Conservation (phyloP, 176 grass and related monocot genomes). For the Puccinellia tenuiflora region DNA sequence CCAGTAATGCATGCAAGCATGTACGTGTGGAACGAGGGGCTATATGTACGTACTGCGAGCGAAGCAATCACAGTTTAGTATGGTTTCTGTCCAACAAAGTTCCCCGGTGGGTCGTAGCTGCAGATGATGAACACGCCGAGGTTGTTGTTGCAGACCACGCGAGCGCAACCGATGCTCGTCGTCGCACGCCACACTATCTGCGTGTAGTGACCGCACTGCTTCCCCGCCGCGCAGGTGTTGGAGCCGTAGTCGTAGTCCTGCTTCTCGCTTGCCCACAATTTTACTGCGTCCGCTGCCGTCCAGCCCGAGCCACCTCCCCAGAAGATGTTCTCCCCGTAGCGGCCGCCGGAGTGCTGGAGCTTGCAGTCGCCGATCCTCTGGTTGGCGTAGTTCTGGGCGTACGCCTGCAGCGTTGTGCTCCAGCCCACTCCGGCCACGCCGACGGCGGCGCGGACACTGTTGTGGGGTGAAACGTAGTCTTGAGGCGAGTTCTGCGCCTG, state of each 20-base stretch:
- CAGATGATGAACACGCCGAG: neutral
- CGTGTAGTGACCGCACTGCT: conserved; percentile 45
- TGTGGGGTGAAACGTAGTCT: conserved; percentile 6
- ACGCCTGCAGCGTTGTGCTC: conserved; percentile 17
- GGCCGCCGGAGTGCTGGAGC: conserved; percentile 23
- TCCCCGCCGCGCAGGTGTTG: conserved; percentile 11
- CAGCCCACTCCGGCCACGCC: conserved; percentile 24
- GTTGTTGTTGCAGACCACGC: neutral
- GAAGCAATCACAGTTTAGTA: neutral
- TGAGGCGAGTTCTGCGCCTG: neutral
- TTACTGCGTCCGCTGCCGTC: conserved; percentile 27
- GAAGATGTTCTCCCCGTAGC: conserved; percentile 45
- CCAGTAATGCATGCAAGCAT: neutral
- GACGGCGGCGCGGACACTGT: conserved; percentile 13
- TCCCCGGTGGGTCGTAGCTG: neutral
- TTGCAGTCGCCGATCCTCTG: conserved; percentile 26
- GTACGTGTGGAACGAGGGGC: neutral
- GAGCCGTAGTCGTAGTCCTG: conserved; percentile 19
- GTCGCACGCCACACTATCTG: conserved; percentile 32
- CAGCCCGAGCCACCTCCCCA: neutral
- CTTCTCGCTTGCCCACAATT: conserved; percentile 19
- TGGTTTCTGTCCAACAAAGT: neutral
- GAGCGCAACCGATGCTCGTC: neutral
- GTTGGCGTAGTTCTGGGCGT: conserved; percentile 15
- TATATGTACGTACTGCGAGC: neutral